Base-by-base conservation (phyloP, 257 asterid genomes). In the Solanum gandarillasii region DNA sequence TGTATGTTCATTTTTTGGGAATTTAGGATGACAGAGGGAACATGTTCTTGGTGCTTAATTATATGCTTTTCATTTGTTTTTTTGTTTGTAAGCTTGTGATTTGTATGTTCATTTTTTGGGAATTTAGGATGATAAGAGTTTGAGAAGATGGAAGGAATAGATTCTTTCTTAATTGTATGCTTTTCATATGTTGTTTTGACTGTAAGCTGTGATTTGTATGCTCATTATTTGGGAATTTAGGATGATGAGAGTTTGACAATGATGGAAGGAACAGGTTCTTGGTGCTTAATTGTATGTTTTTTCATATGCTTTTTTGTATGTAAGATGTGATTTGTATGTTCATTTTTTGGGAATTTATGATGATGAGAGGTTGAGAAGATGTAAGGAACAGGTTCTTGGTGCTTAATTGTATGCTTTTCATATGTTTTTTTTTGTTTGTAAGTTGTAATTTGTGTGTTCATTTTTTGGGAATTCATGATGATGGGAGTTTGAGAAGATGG, bases 401-500 rank as follows among this genome's bases (percentile, higher is more conserved):
- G 38, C 32, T 58, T 29, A 39, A 52, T 48, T 65, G 20, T 55
- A 12, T 86, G 3, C 16, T 70, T 52, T 35, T 11, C 55, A 16
- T 82, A n/a, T 62, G 21, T 4, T 70, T 55, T 35, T 9, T 5
- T 48, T 52, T 73, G 65, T 36, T 65, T 88, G 12, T 83, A 16
- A 78, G 55, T 79, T 46, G 73, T 14, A 14, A 31, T 36, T 86
- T 68, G 71, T 86, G 18, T 76, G 84, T 60, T 81, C 43, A 27
- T 71, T 86, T 52, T 75, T 87, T 87, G 90, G 10, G 86, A 73
- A 72, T 86, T 70, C 89, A 95, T 98, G 95, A 95, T 90, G 99
- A 96, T 90, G 98, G 93, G 94, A 96, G 98, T 87, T 93, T 96
- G 93, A 94, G 98, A 89, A 96, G 98, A 91, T 96, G 99, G 99